Conservation (phyloP, 257 asterid species). For the Lycium barbarum region DNA sequence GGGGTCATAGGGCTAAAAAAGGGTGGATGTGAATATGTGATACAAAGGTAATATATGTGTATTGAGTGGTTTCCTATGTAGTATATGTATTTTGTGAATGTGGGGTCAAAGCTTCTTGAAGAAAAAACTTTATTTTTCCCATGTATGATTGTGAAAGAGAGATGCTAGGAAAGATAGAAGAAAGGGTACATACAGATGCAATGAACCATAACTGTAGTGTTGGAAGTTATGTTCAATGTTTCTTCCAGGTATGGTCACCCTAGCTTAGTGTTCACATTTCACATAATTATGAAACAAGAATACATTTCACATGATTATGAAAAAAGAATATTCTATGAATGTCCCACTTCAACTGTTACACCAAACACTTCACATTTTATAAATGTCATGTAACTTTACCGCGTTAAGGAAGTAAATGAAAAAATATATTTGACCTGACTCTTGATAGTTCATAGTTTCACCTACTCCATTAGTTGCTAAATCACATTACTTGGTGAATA, state of each 20-base stretch:
- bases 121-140: neutral
- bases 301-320: neutral
- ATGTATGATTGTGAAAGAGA: neutral
- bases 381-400: no score
- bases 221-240: slow-evolving; percentile 68
- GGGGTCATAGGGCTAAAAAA: slow-evolving; percentile 68
- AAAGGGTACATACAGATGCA: slow-evolving; percentile 47
- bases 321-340: no score
- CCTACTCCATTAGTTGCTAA: no score
- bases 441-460: no score
- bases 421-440: no score
- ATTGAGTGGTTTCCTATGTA: neutral
- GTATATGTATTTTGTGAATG: slow-evolving; percentile 52
- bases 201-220: slow-evolving; percentile 45
- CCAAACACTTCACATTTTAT: no score
- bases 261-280: neutral
- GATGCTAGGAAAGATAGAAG: slow-evolving; percentile 23
- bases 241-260: slow-evolving; percentile 26
- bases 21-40: slow-evolving; percentile 29
- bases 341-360: no score
- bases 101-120: slow-evolving; percentile 45
- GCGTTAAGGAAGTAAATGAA: no score
- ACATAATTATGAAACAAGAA: neutral
- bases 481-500: no score
- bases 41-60: slow-evolving; percentile 29